A percentile compares a stretch with the other conserved stretches of the same genome.
Evolutionary conservation across 305 asterid species (phyloP).

Genomic region (Fraxinus angustifolia): DNA sequence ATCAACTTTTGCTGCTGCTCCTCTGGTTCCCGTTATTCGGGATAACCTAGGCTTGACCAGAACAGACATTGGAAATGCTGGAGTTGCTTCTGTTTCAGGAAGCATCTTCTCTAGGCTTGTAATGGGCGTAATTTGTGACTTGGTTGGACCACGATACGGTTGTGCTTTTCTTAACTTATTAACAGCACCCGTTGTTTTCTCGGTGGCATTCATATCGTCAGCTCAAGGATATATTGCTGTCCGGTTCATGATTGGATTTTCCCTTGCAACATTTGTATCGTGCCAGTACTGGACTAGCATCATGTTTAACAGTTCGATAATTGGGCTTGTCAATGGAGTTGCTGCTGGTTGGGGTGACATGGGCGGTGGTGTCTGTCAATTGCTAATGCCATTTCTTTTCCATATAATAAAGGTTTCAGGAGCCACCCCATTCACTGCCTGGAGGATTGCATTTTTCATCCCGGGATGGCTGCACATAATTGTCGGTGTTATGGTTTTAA

Average conservation of each 20-base stretch:
- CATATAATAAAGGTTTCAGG: constrained; percentile 26
- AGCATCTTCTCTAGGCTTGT: constrained; percentile 46
- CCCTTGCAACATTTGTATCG: constrained; percentile 46
- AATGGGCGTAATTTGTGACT: constrained; percentile 47
- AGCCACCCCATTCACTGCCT: constrained; percentile 39
- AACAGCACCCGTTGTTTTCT: constrained; percentile 44
- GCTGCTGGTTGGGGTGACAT: constrained; percentile 54
- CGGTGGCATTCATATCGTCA: constrained; percentile 31
- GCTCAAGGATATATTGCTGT: constrained; percentile 45
- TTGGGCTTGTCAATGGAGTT: constrained; percentile 41
- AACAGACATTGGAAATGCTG: constrained; percentile 47
- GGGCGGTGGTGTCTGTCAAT: constrained; percentile 51
- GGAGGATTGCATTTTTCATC: constrained; percentile 45
- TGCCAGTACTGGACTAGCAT: constrained; percentile 52
- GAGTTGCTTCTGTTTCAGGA: constrained; percentile 49
- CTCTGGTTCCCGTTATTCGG: constrained; percentile 41
- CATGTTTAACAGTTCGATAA: constrained; percentile 36
- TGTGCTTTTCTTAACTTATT: constrained; percentile 43
- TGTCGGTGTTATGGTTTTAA: constrained; percentile 32
- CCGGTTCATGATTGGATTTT: constrained; percentile 48
- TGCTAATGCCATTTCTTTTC: constrained; percentile 40
- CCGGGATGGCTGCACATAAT: constrained; percentile 44
- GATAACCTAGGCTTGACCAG: constrained; percentile 33
- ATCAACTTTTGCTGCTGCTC: constrained; percentile 50
- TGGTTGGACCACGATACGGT: constrained; percentile 47